phyloP scores from a whole-genome alignment of 106 monocot genomes.

The Apostasia ramifera region DNA sequence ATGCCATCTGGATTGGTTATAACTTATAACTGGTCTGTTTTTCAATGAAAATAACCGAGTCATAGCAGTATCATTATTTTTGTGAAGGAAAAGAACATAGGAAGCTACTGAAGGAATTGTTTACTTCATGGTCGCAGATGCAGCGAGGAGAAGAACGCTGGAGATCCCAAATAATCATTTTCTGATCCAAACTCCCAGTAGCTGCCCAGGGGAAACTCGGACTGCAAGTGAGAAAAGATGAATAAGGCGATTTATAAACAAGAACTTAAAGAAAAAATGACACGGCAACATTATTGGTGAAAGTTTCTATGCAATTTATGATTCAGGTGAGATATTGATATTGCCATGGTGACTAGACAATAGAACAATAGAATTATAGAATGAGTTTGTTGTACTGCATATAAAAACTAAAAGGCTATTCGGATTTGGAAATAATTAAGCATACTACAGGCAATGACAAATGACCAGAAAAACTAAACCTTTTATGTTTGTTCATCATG shows the following conservation, averaged over 20 bases:
- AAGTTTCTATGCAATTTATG: too few relatives aligned
- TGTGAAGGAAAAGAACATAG: background rate
- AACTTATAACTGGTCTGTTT: background rate
- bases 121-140: slow-evolving; percentile 68
- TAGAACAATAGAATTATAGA: too few relatives aligned
- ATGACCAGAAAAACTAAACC: too few relatives aligned
- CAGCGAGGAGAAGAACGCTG: slow-evolving; percentile 42
- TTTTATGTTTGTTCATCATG: too few relatives aligned
- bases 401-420: too few relatives aligned
- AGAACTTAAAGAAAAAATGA: background rate
- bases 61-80: background rate
- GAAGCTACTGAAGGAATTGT: background rate
- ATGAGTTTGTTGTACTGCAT: too few relatives aligned
- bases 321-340: too few relatives aligned
- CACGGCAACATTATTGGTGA: too few relatives aligned
- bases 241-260: background rate
- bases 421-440: too few relatives aligned
- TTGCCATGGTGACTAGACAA: too few relatives aligned
- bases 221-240: background rate
- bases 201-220: slow-evolving; percentile 58
- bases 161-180: slow-evolving; percentile 88
- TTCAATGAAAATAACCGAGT: background rate
- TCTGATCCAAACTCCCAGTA: slow-evolving; percentile 80
- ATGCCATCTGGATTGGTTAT: background rate
- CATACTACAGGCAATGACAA: too few relatives aligned